Evolutionary conservation across 495 filamentous ascomycete species (phyloP).

Genomic region (Penicillium robsamsonii): DNA sequence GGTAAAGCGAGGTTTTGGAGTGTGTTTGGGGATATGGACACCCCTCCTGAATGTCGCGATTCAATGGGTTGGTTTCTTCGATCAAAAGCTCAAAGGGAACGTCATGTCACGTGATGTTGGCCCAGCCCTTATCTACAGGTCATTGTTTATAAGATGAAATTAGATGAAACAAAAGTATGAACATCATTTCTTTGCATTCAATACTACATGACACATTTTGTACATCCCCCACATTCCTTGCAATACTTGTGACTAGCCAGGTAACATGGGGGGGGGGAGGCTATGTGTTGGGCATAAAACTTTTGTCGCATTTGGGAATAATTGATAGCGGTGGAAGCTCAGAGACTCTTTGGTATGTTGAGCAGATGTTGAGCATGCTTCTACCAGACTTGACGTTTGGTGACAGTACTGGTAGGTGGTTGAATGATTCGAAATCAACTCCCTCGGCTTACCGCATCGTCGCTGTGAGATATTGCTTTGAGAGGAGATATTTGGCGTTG

Average conservation of each 20-base stretch:
- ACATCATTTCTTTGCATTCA: neutral
- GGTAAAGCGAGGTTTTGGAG: neutral
- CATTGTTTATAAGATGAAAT: neutral
- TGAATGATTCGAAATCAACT: neutral
- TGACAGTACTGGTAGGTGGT: neutral
- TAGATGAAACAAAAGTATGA: no score
- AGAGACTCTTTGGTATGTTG: neutral
- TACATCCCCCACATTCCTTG: neutral
- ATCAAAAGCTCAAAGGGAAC: constrained; percentile 16
- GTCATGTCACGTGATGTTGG: constrained; percentile 27
- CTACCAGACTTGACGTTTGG: neutral
- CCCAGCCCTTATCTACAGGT: neutral
- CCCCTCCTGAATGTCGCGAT: constrained; percentile 4
- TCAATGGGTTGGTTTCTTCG: constrained; percentile 1
- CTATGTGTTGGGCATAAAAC: neutral
- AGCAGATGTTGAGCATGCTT: neutral
- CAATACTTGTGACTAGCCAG: neutral
- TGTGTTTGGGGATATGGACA: neutral
- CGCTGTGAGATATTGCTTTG: neutral
- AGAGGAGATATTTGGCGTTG: neutral
- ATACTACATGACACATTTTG: neutral
- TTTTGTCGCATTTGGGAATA: constrained; percentile 8
- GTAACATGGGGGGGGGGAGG: neutral
- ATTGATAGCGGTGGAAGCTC: neutral
- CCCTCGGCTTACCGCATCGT: neutral